A percentile compares a stretch with the other conserved stretches of the same genome.
Conservation (phyloP, 306 rosid genomes). For the Lathyrus oleraceus region DNA sequence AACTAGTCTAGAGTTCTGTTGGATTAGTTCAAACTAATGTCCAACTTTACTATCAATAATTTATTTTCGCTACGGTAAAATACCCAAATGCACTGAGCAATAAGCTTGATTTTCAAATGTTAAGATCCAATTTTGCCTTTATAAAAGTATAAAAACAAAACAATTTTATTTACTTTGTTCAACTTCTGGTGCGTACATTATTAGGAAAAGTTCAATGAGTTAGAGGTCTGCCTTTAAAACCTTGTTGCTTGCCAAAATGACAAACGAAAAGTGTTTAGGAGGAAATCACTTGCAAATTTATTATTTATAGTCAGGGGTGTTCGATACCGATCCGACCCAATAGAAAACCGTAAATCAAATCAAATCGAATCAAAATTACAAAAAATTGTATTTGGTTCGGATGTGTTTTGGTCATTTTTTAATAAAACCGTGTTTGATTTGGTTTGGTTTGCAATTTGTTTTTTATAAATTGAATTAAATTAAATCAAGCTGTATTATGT, state of each 20-base stretch:
- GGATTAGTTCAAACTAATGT: slow-evolving; percentile 26
- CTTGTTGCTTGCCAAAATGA: slow-evolving; percentile 1
- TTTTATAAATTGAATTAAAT: no score
- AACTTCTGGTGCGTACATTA: not conserved
- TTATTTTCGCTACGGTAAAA: slow-evolving; percentile 22
- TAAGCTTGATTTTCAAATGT: slow-evolving; percentile 18
- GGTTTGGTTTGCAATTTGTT: no score
- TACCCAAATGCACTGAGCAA: slow-evolving; percentile 17
- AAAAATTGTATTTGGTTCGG: no score
- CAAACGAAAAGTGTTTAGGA: not conserved
- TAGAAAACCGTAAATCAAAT: no score
- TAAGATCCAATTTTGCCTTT: slow-evolving; percentile 16
- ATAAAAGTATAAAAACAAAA: not conserved
- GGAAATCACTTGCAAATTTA: not conserved
- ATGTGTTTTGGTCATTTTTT: no score
- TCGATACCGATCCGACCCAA: not conserved
- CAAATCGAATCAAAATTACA: no score
- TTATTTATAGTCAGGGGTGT: not conserved
- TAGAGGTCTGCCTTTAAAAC: slow-evolving; percentile 17
- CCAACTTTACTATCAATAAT: slow-evolving; percentile 7
- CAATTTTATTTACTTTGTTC: not conserved
- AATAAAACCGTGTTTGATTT: no score
- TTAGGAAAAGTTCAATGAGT: not conserved
- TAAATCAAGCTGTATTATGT: no score
- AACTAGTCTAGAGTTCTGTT: slow-evolving; percentile 30